Evolutionary conservation across 1,284 basidiomycete genomes (phyloP), one percentile per base, ranked within the genome.

Genomic region (Cryptococcus jaspeensis): DNA sequence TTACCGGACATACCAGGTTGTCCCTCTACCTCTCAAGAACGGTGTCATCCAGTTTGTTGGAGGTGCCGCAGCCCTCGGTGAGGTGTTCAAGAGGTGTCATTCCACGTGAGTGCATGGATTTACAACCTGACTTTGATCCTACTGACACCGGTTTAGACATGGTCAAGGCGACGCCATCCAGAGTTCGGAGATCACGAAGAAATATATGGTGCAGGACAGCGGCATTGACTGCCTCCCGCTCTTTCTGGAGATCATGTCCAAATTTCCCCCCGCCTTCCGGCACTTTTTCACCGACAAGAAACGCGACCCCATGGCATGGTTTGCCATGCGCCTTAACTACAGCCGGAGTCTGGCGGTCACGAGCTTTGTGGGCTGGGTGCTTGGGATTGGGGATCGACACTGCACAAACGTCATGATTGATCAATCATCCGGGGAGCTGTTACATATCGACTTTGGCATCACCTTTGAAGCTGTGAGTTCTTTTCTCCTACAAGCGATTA

Each of bases 401-500:
- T 84, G 85, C 7, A 89, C 88, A 40, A 99, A 99, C 74, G 96
- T 99, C 64, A 81, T 99, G 44, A 81, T 99, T 55, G 93, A 98
- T 74, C 85, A 85, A 56, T 76, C 76, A 37, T 87, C 84, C 12
- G 95, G 95, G 22, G 92, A 98, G 73, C 82, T 95, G 36, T 84
- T 94, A 5, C 90, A 97, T 73, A 99, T 99, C 53, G 95, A 99
- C 77, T 83, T 99, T 35, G 95, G 95, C 2, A 91, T 98, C 54
- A 92, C 93, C 0, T 99, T 99, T 75, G 96, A 97, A 64, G 91
- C 92, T 80, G 91, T 89, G 58, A 67, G 82, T 66, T 4, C 5
- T 12, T 18, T 22, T 12, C 25, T 20, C 25, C 20, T 41, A 15
- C 15, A 7, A 7, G 22, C 6, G 35, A 12, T 20, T n/a, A 35